A percentile compares a stretch with the other conserved stretches of the same genome.
These are phyloP conservation scores for Desmodesmus armatus DNA, from an alignment of 139 green algal genomes.

Conservation along the genomic window DNA sequence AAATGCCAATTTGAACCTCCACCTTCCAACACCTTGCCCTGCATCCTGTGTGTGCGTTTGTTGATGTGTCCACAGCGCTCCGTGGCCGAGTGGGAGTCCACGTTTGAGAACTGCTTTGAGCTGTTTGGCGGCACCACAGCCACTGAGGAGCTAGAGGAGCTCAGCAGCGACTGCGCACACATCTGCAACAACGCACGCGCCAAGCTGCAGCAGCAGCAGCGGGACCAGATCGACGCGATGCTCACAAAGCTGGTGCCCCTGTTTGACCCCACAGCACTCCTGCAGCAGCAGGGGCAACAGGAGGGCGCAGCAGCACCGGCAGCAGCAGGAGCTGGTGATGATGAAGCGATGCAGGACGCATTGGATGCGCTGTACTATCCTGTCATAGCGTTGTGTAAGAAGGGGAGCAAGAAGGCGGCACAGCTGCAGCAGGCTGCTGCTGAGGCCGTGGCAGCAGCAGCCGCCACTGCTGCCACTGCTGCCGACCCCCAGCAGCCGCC, in stretches of 20 bases:
- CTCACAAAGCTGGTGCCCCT: slow-evolving; percentile 23
- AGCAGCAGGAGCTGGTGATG: not conserved
- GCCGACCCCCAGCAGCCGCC: too few relatives aligned
- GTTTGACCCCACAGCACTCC: slow-evolving; percentile 17
- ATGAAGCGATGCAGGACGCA: not conserved
- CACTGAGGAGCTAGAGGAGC: slow-evolving; percentile 53
- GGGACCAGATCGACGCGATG: slow-evolving; percentile 2
- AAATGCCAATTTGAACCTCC: too few relatives aligned
- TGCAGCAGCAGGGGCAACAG: slow-evolving; percentile 27
- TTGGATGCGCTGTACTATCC: slow-evolving; percentile 33
- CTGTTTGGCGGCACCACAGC: slow-evolving; percentile 59
- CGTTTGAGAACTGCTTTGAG: slow-evolving; percentile 54
- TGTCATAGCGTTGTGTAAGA: slow-evolving; percentile 29
- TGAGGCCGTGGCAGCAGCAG: not conserved
- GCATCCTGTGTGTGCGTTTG: too few relatives aligned
- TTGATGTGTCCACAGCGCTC: too few relatives aligned
- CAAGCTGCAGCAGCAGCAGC: slow-evolving; percentile 2
- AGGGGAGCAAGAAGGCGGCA: slow-evolving; percentile 9
- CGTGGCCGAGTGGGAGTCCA: not conserved
- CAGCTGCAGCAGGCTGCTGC: slow-evolving; percentile 27
- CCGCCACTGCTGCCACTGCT: not conserved
- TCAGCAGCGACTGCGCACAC: slow-evolving; percentile 54
- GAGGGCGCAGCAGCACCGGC: not conserved
- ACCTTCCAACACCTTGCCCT: too few relatives aligned
- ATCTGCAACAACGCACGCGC: slow-evolving; percentile 42